These are phyloP conservation scores for Grammothele lineata DNA, from an alignment of 768 basidiomycete species.

Conservation along the genomic window DNA sequence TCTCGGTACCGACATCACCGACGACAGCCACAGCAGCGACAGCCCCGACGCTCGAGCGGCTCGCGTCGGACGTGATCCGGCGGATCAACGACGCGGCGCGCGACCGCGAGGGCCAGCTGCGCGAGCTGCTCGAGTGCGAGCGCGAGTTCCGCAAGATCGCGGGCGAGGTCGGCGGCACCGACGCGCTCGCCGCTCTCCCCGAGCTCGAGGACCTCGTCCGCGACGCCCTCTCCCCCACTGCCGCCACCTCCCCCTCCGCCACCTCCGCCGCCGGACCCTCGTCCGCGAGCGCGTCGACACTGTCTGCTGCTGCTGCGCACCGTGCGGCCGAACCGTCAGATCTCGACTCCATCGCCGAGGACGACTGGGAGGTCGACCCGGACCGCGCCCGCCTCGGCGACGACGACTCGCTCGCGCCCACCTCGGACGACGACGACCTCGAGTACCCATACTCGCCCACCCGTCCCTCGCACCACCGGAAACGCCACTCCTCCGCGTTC, in stretches of 20 bases:
- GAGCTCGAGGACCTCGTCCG: conserved; percentile 52
- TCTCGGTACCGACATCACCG: too few relatives aligned
- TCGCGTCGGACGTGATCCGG: conserved; percentile 75
- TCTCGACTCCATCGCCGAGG: conserved; percentile 29
- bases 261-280: conserved; percentile 25
- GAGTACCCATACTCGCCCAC: conserved; percentile 35
- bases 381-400: conserved; percentile 41
- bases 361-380: conserved; percentile 53
- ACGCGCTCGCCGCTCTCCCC: conserved; percentile 67
- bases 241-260: conserved; percentile 19
- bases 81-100: conserved; percentile 70
- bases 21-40: not conserved
- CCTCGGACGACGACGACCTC: conserved; percentile 33
- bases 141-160: conserved; percentile 76
- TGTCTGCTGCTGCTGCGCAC: too few relatives aligned
- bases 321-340: conserved; percentile 5
- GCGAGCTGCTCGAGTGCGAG: conserved; percentile 73
- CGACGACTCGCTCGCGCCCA: conserved; percentile 34
- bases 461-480: too few relatives aligned
- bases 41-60: conserved; percentile 48
- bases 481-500: conserved; percentile 41
- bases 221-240: conserved; percentile 26
- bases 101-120: conserved; percentile 77
- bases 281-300: conserved; percentile 15
- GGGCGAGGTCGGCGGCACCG: conserved; percentile 72